These are phyloP conservation scores for Picea mariana DNA, from an alignment of 83 land plant genomes.

Conservation along the genomic window DNA sequence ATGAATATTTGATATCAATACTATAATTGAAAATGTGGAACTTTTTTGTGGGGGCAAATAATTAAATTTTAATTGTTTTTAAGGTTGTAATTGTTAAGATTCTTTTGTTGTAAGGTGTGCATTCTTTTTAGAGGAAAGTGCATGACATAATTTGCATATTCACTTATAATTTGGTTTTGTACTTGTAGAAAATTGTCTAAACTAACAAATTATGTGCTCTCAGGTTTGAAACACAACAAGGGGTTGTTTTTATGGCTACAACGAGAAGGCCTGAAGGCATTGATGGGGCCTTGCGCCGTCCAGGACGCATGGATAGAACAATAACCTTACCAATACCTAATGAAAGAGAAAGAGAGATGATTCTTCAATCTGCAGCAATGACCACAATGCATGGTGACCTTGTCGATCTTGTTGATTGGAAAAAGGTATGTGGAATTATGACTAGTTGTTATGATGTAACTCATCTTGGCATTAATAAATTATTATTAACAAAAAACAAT, in stretches of 20 bases:
- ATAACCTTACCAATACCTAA: conserved; percentile 81
- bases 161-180: neutral
- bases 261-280: conserved; percentile 72
- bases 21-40: neutral
- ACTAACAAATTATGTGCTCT: neutral
- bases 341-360: conserved; percentile 77
- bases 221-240: conserved; percentile 98
- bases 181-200: neutral
- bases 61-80: neutral
- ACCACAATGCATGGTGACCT: conserved; percentile 71
- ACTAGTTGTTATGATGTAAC: neutral
- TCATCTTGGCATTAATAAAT: neutral
- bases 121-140: neutral
- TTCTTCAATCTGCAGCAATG: conserved; percentile 64
- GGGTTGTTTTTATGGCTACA: conserved; percentile 94
- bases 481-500: neutral
- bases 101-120: neutral
- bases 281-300: conserved; percentile 90
- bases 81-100: neutral
- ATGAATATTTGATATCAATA: too few relatives aligned
- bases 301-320: conserved; percentile 97
- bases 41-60: neutral
- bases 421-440: conserved; percentile 48
- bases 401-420: conserved; percentile 82
- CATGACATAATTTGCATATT: neutral